phyloP scores from a whole-genome alignment of 83 land plant genomes.

The Thuja plicata region DNA sequence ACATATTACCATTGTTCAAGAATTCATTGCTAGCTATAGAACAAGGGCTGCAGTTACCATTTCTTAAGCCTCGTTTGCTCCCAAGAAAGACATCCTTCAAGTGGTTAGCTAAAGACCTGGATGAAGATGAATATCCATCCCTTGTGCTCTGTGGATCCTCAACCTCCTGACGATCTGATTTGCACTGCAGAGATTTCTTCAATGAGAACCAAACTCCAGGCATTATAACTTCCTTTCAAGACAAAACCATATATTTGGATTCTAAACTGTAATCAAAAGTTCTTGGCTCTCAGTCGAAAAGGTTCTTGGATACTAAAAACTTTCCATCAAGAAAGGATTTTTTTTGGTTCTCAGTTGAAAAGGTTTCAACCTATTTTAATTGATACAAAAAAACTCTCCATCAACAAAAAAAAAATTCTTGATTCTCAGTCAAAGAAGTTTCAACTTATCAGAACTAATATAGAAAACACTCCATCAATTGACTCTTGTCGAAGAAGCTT shows the following conservation, averaged over 20 bases:
- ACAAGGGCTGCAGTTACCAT: slow-evolving; percentile 15
- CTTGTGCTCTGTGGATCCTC: background rate
- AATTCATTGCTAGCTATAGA: slow-evolving; percentile 11
- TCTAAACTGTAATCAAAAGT: background rate
- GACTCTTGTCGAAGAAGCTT: too few species aligned
- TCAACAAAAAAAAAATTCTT: background rate
- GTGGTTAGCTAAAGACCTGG: background rate
- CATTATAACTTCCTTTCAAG: background rate
- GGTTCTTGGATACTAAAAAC: too few species aligned
- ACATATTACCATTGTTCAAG: background rate
- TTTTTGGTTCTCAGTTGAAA: too few species aligned
- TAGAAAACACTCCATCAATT: too few species aligned
- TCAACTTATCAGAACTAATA: too few species aligned
- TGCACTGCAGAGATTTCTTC: slow-evolving; percentile 14
- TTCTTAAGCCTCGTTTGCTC: slow-evolving; percentile 4
- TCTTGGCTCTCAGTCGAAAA: background rate
- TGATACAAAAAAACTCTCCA: too few species aligned
- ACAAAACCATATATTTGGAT: background rate
- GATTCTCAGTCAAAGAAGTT: too few species aligned
- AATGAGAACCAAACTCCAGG: slow-evolving; percentile 9
- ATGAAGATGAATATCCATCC: background rate
- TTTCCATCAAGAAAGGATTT: too few species aligned
- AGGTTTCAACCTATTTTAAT: too few species aligned
- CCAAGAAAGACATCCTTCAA: slow-evolving; percentile 14
- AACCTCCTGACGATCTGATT: slow-evolving; percentile 5